Evolutionary conservation across 2,329 filamentous ascomycete species (phyloP), one percentile per base, ranked within the genome.

Genomic region (Cercospora sp.): DNA sequence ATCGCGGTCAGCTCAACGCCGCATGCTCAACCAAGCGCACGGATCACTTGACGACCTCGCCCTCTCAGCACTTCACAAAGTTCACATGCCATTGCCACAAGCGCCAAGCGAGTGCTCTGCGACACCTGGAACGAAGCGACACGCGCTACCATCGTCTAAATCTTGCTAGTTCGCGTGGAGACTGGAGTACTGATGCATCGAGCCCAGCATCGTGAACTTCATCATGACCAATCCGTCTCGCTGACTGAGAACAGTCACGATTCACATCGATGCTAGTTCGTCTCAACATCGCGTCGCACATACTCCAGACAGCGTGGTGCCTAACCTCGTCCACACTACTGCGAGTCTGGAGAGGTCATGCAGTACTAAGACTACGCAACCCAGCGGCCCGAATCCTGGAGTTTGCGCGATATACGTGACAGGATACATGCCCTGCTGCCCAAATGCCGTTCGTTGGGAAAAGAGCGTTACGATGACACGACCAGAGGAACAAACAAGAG

Each of bases 31-130:
- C 23, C 23, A 26, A 28, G 13, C 26, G 20, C 23, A 23, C 23
- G 20, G 26, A 58, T 26, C 53, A 58, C 53, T 8, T 1, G 9
- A 5, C 53, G 53, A 33, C 20, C 53, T 30, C 53, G 30, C 53
- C 3, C 53, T 8, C 20, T 28, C 53, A 23, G 45, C 45, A 51
- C 45, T 51, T 51, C 18, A 20, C 18, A 48, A 48, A 48, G 9
- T 63, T 63, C 65, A 67, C 65, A 64, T 67, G 60, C 55, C 42
- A 48, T 28, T 30, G 53, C 65, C 51, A 67, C 65, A n/a, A 30
- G 53, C 51, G 36, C 45, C 45, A 23, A 51, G 18, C 45, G 42
- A 48, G 42, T 23, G 18, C 42, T 23, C 42, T 48, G 42, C 42
- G 18, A 23, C 42, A 42, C 36, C 20, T 31, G 59, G 48, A 48